Base-by-base conservation (phyloP, 495 filamentous ascomycete genomes). In the Aspergillus mulundensis region DNA sequence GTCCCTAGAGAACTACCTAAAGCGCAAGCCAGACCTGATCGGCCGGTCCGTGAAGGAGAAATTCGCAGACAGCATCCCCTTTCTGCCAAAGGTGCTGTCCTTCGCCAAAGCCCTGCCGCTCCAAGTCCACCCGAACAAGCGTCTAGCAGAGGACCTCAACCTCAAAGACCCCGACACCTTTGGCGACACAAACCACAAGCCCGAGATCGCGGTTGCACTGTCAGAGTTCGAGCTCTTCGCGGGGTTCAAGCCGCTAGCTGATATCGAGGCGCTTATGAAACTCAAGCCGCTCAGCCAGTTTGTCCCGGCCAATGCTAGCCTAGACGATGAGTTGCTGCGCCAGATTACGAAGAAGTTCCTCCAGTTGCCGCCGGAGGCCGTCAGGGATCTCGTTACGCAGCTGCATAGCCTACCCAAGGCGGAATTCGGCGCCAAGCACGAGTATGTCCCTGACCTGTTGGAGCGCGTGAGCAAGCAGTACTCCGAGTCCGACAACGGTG, bases 161-260 rank as follows among this genome's bases (percentile, higher is more conserved):
- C 38, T 53, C 53, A 53, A 82, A 60, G 80, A 90, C 58, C 84
- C 87, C 0, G 65, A 82, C 10, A 77, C 80, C 49, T 91, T 86
- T 64, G 80, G 80, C 7, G 88, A 94, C 58, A 70, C 77, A 16
- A 93, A 91, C 66, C 87, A 91, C 70, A 92, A 93, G 67, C 88
- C 89, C 1, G 89, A 94, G 64, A 92, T 93, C 30, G 88, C 88
- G 5, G 73, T 94, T 14, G 86, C 88, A 0, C 69, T 92, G 0
- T 79, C 81, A n/a, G 80, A 84, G 16, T 92, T 93, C 63, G 87
- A 92, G 66, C 83, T 89, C 0, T 92, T 93, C 62, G 83, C 82
- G 15, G 88, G 87, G 44, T 93, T 82, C 72, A 91, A 90, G 58
- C 84, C 87, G 7, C 39, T 43, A 4, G 7, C 3, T 3, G 50